Conservation (phyloP, 441 rosid genomes). For the Macaranga tanarius region DNA sequence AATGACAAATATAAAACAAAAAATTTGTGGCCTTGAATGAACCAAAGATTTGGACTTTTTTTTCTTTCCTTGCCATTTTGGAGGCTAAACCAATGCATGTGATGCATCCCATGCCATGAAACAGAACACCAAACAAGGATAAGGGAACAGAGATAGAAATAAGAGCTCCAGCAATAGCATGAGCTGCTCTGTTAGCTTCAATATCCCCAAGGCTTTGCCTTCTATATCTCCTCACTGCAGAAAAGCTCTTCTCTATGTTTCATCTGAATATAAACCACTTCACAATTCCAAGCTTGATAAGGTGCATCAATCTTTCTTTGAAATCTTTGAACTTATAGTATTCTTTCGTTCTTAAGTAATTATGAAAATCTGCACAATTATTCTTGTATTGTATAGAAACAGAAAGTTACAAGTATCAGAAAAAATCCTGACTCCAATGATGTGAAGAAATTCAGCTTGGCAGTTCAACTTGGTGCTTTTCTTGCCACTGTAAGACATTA, state of each 20-base stretch:
- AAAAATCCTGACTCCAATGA: conserved; percentile 22
- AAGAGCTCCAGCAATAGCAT: conserved; percentile 29
- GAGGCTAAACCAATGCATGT: not conserved
- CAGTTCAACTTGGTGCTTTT: conserved; percentile 56
- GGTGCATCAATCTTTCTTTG: conserved; percentile 22
- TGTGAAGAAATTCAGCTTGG: conserved; percentile 44
- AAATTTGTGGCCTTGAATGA: conserved; percentile 19
- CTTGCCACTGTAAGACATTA: conserved; percentile 47
- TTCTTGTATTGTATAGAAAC: conserved; percentile 5
- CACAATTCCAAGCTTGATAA: conserved; percentile 23
- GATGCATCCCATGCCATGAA: conserved; percentile 23
- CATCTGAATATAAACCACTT: conserved; percentile 30
- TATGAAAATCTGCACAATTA: not conserved
- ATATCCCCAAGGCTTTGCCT: conserved; percentile 46
- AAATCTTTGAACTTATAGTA: not conserved
- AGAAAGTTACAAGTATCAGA: conserved; percentile 37
- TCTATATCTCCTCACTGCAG: conserved; percentile 30
- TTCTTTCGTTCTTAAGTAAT: not conserved
- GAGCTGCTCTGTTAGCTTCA: conserved; percentile 44
- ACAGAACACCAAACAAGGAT: conserved; percentile 14
- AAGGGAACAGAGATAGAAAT: not conserved
- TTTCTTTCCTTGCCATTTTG: not conserved
- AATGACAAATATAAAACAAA: not conserved
- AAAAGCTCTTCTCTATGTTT: conserved; percentile 24
- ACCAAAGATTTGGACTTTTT: not conserved